Conservation (phyloP, 2,329 filamentous ascomycete genomes). For the Raffaelea albimanens region DNA sequence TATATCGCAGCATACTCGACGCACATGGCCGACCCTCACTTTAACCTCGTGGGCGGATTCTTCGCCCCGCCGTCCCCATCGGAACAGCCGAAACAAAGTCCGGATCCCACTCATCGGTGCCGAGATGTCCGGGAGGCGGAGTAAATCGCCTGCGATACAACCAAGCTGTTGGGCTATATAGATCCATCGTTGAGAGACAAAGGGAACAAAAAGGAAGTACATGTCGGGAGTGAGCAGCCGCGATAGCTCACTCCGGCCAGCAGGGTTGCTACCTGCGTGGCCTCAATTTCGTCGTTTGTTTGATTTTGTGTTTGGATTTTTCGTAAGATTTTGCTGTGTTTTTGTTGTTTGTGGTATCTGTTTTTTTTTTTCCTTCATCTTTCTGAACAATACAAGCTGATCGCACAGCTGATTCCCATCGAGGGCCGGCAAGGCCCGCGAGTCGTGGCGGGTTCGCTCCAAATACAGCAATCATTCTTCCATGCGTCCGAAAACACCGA, state of each 20-base stretch:
- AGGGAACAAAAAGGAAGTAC: constrained; percentile 24
- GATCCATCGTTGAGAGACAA: not conserved
- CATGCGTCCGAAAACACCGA: constrained; percentile 93
- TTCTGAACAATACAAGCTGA: no score
- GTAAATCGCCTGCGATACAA: constrained; percentile 43
- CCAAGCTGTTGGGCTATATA: constrained; percentile 2
- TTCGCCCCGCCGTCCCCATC: constrained; percentile 24
- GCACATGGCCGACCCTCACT: constrained; percentile 53
- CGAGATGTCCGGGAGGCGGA: constrained; percentile 50
- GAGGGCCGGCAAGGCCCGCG: no score
- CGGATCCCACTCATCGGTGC: constrained; percentile 56
- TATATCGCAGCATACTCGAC: constrained; percentile 47
- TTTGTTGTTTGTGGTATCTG: not conserved
- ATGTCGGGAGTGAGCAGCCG: constrained; percentile 19
- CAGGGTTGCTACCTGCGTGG: no score
- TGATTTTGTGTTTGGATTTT: constrained; percentile 5
- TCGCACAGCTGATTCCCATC: no score
- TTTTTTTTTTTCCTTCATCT: no score
- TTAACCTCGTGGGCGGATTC: constrained; percentile 56
- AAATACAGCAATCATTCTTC: constrained; percentile 59
- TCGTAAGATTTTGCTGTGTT: not conserved
- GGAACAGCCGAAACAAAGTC: constrained; percentile 14
- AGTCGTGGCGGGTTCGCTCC: no score
- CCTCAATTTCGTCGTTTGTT: no score
- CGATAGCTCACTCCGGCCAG: no score